These are phyloP conservation scores for Blastocystis sp. DNA, from an alignment of 352 stramenopile species.

Conservation along the genomic window DNA sequence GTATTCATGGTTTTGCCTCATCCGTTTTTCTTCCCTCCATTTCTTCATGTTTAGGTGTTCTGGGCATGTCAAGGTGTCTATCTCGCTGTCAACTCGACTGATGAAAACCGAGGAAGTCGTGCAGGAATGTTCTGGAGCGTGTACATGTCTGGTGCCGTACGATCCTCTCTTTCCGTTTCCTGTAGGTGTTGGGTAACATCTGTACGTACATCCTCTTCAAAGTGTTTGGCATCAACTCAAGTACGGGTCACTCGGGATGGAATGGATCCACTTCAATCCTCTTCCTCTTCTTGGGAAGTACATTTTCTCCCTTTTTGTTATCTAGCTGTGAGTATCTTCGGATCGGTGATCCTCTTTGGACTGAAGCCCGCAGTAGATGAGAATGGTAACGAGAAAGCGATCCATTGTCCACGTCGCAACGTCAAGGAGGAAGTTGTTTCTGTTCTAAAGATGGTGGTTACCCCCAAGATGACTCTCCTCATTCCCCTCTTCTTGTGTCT, in stretches of 20 bases:
- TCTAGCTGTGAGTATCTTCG: conserved; percentile 40
- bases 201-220: conserved; percentile 21
- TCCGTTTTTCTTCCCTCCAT: not conserved
- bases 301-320: not conserved
- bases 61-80: conserved; percentile 55
- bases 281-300: conserved; percentile 30
- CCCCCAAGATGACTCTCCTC: not conserved
- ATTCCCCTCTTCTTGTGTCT: conserved; percentile 27
- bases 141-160: conserved; percentile 50
- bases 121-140: conserved; percentile 55
- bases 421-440: not conserved
- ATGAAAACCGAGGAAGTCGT: conserved; percentile 22
- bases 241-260: not conserved
- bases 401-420: no score
- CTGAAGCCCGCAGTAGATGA: not conserved
- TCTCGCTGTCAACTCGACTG: conserved; percentile 35
- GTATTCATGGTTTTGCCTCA: conserved; percentile 46
- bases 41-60: not conserved
- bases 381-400: no score
- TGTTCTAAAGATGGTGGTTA: not conserved
- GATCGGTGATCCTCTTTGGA: conserved; percentile 8
- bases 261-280: conserved; percentile 47
- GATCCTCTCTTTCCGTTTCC: not conserved
- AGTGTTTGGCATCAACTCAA: not conserved
- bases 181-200: conserved; percentile 42